These are phyloP conservation scores for Stachybotrys elegans DNA, from an alignment of 2,329 filamentous ascomycete species.

Conservation along the genomic window DNA sequence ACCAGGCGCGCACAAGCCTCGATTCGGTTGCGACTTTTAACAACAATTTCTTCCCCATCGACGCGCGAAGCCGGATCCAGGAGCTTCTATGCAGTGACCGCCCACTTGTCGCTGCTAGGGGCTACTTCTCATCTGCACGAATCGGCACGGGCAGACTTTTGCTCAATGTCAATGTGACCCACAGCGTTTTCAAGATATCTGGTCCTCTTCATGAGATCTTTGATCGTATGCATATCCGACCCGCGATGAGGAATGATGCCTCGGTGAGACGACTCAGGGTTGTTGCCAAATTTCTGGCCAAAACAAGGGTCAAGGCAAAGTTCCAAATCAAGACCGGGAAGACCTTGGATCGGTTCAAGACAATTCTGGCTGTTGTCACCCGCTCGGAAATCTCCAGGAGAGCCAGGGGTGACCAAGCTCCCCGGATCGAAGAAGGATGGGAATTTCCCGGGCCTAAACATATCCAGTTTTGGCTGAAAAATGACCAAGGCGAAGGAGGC, in stretches of 20 bases:
- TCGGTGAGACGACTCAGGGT: constrained; percentile 15
- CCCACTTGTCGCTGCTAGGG: constrained; percentile 38
- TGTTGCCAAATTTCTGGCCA: constrained; percentile 32
- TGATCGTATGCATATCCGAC: constrained; percentile 12
- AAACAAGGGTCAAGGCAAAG: constrained; percentile 29
- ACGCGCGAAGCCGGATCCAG: constrained; percentile 17
- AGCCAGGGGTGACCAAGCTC: constrained; percentile 11
- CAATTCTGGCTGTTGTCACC: constrained; percentile 22
- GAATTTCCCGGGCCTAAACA: constrained; percentile 27
- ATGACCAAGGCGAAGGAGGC: constrained; percentile 14
- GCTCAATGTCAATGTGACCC: constrained; percentile 50
- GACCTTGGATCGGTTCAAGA: constrained; percentile 21
- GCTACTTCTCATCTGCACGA: constrained; percentile 52
- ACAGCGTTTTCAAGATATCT: constrained; percentile 44
- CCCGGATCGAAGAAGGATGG: constrained; percentile 15
- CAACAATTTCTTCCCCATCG: constrained; percentile 44
- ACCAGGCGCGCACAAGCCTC: constrained; percentile 30
- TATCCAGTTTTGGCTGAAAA: constrained; percentile 23
- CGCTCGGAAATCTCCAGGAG: constrained; percentile 14
- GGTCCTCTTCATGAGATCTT: constrained; percentile 32
- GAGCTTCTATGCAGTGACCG: constrained; percentile 22
- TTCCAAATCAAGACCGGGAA: constrained; percentile 25
- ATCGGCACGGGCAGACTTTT: constrained; percentile 48
- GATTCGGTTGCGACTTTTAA: constrained; percentile 36
- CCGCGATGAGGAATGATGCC: constrained; percentile 7